Base-by-base conservation (phyloP, 1,284 basidiomycete genomes). In the Rhodotorula mucilaginosa region DNA sequence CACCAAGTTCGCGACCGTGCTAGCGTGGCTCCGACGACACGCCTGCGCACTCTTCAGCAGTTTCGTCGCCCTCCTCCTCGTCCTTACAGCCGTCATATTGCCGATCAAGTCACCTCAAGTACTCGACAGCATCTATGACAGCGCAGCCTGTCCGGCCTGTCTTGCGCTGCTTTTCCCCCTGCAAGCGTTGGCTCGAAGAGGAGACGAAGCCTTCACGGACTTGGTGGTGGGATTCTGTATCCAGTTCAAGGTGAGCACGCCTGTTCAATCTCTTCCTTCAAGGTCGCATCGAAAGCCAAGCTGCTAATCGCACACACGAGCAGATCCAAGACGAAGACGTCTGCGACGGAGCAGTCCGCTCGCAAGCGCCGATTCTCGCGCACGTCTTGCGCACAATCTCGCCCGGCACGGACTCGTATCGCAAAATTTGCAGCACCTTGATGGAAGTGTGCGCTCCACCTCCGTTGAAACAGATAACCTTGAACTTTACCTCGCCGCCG, bases 301-400 rank as follows among this genome's bases (percentile, higher is more conserved):
- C 34, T 34, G 34, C 34, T 34, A 34, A 34, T 34, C 34, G 46
- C 26, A 34, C 18, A 7, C 2, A 1, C 5, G 12, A 10, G 29
- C 66, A 71, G 65, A 74, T 83, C 58, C 81, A 81, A 65, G 82
- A 83, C 68, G 75, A 78, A 23, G 86, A 88, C 76, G 85, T 88
- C 19, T 88, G 87, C 76, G 80, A 81, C 61, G 87, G 87, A 26
- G 80, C 84, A 3, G 78, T 88, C 52, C 79, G 74, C 4, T 79
- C 83, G 52, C 84, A 86, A 78, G 87, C 84, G 7, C 87, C 87
- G 16, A 85, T 88, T 72, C 79, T 88, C 39, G 86, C 87, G 0
- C 84, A 88, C 71, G 84, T 84, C 67, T 79, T 88, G 26, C 84
- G 87, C 16, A 80, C 80, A n/a, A 87, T 88, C 75, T 82, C 81